Percentiles rank a stretch among this genome's conserved stretches.
Evolutionary conservation across 31 red algal genomes (phyloP).

Genomic region (Bonnemaisonia californica): DNA sequence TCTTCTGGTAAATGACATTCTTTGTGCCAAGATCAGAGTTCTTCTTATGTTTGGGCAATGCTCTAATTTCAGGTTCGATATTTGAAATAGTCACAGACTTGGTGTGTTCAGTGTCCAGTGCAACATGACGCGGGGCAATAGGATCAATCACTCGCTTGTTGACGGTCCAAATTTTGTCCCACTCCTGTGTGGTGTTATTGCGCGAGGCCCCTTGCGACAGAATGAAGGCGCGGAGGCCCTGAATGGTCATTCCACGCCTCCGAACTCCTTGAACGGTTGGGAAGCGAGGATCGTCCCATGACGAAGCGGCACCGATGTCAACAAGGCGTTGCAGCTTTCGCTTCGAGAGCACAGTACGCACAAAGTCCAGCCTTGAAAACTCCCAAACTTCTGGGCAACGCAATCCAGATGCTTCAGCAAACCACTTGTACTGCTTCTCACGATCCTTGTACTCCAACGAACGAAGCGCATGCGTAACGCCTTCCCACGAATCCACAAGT

Average conservation of each 20-base stretch:
- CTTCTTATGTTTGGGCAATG: conserved; percentile 93
- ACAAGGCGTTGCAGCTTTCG: conserved; percentile 94
- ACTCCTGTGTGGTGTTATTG: conserved; percentile 91
- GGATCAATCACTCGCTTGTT: conserved; percentile 99
- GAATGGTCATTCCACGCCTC: conserved; percentile 88
- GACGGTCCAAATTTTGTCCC: conserved; percentile 99
- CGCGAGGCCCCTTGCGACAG: conserved; percentile 91
- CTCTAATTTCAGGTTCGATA: conserved; percentile 58
- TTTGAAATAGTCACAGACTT: conserved; percentile 54
- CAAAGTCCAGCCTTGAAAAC: conserved; percentile 96
- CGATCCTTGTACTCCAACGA: conserved; percentile 96
- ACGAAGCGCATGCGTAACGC: conserved; percentile 96
- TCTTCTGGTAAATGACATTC: conserved; percentile 73
- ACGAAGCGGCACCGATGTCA: conserved; percentile 75
- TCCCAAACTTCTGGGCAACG: conserved; percentile 89
- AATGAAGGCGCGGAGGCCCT: conserved; percentile 94
- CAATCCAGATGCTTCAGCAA: conserved; percentile 71
- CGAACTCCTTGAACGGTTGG: conserved; percentile 94
- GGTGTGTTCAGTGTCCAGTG: conserved; percentile 47
- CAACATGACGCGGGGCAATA: conserved; percentile 90
- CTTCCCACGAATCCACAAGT: conserved; percentile 94
- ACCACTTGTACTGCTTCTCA: conserved; percentile 93
- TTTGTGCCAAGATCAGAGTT: conserved; percentile 87
- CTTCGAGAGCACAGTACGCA: conserved; percentile 93
- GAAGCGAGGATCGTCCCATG: conserved; percentile 99